Conservation (phyloP, 164 flowering plant genomes). For the Annona cherimola region DNA sequence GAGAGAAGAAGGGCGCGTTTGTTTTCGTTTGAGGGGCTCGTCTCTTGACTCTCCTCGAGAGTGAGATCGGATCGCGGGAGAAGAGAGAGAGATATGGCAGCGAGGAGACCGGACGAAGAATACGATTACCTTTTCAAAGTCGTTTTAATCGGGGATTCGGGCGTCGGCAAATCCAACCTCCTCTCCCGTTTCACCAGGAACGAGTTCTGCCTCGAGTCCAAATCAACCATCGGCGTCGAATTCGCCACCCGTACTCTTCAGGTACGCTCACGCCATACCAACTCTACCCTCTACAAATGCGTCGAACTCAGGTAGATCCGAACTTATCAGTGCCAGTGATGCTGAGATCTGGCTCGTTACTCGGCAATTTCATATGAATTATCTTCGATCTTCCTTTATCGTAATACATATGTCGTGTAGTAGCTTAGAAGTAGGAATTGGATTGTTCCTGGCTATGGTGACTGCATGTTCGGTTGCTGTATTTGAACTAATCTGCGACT, state of each 20-base stretch:
- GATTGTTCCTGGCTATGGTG: no score
- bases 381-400: neutral
- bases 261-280: conserved; percentile 22
- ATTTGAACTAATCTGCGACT: no score
- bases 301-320: neutral
- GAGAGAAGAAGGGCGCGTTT: no score
- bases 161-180: conserved; percentile 79
- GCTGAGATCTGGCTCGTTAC: neutral
- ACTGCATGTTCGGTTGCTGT: no score
- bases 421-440: no score
- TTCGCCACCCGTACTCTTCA: conserved; percentile 77
- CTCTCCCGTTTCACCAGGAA: conserved; percentile 75
- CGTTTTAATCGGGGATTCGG: conserved; percentile 79
- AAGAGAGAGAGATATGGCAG: conserved; percentile 11
- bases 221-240: conserved; percentile 80
- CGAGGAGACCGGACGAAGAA: conserved; percentile 48
- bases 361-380: neutral
- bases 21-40: no score
- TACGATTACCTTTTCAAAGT: conserved; percentile 81
- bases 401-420: no score
- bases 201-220: conserved; percentile 75
- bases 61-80: neutral
- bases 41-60: no score
- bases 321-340: neutral
- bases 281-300: neutral